These are phyloP conservation scores for Dorcoceras hygrometricum DNA, from an alignment of 257 asterid genomes.

Conservation along the genomic window DNA sequence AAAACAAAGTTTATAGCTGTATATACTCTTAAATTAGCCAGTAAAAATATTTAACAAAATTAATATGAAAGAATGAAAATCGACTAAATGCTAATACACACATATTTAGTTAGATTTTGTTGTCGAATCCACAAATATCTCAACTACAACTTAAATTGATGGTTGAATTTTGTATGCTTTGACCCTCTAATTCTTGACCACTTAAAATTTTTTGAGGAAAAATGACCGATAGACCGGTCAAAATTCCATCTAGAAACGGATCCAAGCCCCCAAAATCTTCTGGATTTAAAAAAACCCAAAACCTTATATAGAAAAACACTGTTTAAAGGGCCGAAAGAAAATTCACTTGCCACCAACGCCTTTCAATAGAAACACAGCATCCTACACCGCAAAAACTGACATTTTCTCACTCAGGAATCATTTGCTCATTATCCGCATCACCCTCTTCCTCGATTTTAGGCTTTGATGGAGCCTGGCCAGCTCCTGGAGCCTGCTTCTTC, in stretches of 20 bases:
- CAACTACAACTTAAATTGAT: too few species aligned
- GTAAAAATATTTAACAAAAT: too few species aligned
- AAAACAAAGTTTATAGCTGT: too few species aligned
- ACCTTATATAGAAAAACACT: too few species aligned
- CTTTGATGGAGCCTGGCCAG: slow-evolving; percentile 59
- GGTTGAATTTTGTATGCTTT: too few species aligned
- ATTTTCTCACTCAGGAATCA: slow-evolving; percentile 69
- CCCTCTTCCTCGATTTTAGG: slow-evolving; percentile 75
- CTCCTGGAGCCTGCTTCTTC: slow-evolving; percentile 82
- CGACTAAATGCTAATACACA: too few species aligned
- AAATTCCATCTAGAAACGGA: neutral
- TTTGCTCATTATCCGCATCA: slow-evolving; percentile 81
- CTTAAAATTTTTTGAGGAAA: neutral
- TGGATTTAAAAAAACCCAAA: too few species aligned
- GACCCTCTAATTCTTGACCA: neutral
- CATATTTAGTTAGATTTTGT: too few species aligned
- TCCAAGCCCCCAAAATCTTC: too few species aligned
- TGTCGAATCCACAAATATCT: too few species aligned
- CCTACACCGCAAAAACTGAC: neutral
- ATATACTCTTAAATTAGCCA: too few species aligned
- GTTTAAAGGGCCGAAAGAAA: neutral
- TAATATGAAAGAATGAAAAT: too few species aligned
- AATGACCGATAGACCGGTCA: neutral
- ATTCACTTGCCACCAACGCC: neutral
- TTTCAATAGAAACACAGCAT: neutral